Conservation (phyloP, 768 basidiomycete genomes). For the Lactifluus piperatus region DNA sequence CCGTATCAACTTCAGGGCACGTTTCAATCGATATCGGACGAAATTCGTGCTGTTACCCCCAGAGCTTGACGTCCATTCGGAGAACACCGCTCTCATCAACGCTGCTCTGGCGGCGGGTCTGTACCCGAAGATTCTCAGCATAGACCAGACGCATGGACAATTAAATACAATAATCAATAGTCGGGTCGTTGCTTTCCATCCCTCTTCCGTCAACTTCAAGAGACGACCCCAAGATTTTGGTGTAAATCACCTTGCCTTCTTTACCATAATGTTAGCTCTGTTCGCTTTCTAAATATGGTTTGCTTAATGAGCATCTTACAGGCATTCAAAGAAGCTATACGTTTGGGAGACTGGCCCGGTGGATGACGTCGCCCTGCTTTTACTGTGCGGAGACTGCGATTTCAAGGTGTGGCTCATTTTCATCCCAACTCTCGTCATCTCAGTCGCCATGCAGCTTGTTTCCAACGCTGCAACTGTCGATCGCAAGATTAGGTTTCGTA, state of each 20-base stretch:
- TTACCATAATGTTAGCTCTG: conserved; percentile 69
- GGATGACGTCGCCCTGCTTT: conserved; percentile 70
- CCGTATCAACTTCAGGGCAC: conserved; percentile 38
- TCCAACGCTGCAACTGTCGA: conserved; percentile 72
- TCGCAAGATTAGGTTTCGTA: conserved; percentile 70
- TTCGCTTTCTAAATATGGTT: neutral
- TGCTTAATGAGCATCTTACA: conserved; percentile 24
- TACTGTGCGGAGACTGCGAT: conserved; percentile 87
- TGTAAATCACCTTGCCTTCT: conserved; percentile 69
- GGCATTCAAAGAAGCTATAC: conserved; percentile 91
- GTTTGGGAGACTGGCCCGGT: conserved; percentile 91
- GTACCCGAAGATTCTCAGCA: conserved; percentile 79
- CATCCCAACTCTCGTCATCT: neutral
- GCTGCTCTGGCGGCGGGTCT: conserved; percentile 80
- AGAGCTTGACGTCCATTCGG: conserved; percentile 60
- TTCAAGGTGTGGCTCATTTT: conserved; percentile 52
- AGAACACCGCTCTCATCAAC: conserved; percentile 57
- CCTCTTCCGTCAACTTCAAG: conserved; percentile 85
- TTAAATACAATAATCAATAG: conserved; percentile 79
- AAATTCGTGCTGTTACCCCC: conserved; percentile 71
- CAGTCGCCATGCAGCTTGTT: conserved; percentile 40
- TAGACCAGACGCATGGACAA: conserved; percentile 53
- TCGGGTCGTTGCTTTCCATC: conserved; percentile 73
- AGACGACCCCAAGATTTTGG: conserved; percentile 60
- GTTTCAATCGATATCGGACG: conserved; percentile 64